Base-by-base conservation (phyloP, 441 rosid genomes). In the Aleurites moluccanus region DNA sequence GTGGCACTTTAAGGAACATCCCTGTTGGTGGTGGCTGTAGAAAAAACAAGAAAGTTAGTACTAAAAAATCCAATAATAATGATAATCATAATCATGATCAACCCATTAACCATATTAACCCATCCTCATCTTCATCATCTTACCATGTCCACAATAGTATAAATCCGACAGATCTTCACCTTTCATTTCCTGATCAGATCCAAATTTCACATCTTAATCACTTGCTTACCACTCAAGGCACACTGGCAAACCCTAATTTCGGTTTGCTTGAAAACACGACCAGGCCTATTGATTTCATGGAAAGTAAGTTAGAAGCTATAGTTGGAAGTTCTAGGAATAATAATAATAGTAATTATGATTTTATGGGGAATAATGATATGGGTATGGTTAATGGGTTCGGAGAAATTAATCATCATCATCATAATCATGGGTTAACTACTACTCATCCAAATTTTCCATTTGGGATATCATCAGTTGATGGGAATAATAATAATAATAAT, bases 1-100 rank as follows among this genome's bases (percentile, higher is more conserved):
- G 98, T 1, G 98, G 98, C 30, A 94, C 98, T 27, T 74, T 92
- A 20, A 81, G 97, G 79, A 94, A 92, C 83, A 93, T 94, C 53
- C 98, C 98, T 0, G 98, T 94, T 1, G 98, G 98, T 38, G 98
- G 98, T 35, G 97, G 98, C 27, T 94, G 98, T 80, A 81, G 97
- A 66, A 94, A 92, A 86, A 94, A 87, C 86, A 92, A 89, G 83
- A 92, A 90, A 82, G 87, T 84, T 10, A 38, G 84, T 20, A 89
- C 85, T 62, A 87, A 86, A 81, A 64, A 85, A 3, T 52, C 56
- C 1, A 52, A 52, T n/a, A 18, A 0, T 28, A 72, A 62, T 44
- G 83, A 80, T 61, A 73, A 70, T 42, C 44, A 62, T 15, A 80
- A 63, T 25, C 35, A 61, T 2, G 45, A 66, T 45, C 82, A 73